Evolutionary conservation across 768 basidiomycete genomes (phyloP).

Genomic region (Kwoniella shandongensis): DNA sequence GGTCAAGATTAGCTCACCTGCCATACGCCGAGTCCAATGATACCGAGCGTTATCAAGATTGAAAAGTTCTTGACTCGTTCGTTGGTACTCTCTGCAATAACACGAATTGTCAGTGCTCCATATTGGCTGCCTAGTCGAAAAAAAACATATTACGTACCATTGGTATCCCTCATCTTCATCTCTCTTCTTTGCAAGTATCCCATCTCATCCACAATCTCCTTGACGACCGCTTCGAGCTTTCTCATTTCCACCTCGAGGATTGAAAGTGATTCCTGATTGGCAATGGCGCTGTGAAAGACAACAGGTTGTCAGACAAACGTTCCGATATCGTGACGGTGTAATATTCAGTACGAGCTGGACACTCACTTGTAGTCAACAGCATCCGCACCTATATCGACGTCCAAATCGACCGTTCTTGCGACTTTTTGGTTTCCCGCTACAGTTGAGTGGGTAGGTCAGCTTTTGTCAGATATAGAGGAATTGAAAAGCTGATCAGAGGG

Average conservation of each 20-base stretch:
- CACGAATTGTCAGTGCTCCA: not conserved
- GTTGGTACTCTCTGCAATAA: slow-evolving; percentile 77
- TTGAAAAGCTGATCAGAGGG: not conserved
- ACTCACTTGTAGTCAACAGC: slow-evolving; percentile 97
- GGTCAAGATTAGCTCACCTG: slow-evolving; percentile 57
- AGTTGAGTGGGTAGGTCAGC: too few species aligned
- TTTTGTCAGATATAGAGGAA: not conserved
- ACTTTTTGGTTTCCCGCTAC: slow-evolving; percentile 14
- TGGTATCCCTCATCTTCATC: slow-evolving; percentile 80
- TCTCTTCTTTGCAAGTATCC: slow-evolving; percentile 88
- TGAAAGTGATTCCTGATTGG: slow-evolving; percentile 94
- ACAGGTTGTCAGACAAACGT: not conserved
- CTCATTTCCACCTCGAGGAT: slow-evolving; percentile 97
- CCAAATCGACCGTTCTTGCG: slow-evolving; percentile 77
- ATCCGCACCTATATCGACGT: slow-evolving; percentile 96
- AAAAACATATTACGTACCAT: slow-evolving; percentile 62
- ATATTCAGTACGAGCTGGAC: not conserved
- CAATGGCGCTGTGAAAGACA: slow-evolving; percentile 72
- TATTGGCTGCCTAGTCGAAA: not conserved
- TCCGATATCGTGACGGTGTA: not conserved
- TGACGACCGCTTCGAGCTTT: slow-evolving; percentile 89
- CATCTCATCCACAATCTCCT: slow-evolving; percentile 92
- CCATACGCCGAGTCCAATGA: slow-evolving; percentile 82
- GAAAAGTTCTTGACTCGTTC: slow-evolving; percentile 87
- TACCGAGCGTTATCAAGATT: slow-evolving; percentile 76